Base-by-base conservation (phyloP, 306 rosid genomes). In the Lathyrus tuberosus region DNA sequence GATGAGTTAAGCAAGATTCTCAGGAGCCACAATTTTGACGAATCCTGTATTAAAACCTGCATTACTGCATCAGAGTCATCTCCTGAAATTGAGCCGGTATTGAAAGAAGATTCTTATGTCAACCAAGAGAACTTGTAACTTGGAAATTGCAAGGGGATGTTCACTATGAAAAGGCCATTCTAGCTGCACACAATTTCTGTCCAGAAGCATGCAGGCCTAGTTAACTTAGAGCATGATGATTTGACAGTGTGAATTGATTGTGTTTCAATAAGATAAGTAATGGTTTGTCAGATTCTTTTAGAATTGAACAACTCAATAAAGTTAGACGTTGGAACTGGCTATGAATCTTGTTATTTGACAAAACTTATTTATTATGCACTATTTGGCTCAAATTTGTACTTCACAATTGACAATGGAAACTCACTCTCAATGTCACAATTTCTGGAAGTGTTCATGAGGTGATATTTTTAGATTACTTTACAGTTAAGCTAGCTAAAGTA, bases 1-100 rank as follows among this genome's bases (percentile, higher is more conserved):
- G 92, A 86, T 53, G 79, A 82, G 62, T 83, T 94, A 51, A 46
- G 76, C 62, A 79, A 76, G 80, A 82, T 89, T 89, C 57, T 91
- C 57, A 84, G 84, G 82, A 78, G 62, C 65, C 72, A 69, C 60
- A 74, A 78, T 30, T 41, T 87, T 75, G 86, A 87, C 72, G 76
- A 64, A 78, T 74, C 81, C 60, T 70, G 81, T 83, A 82, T 87
- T 28, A 65, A 76, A 82, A 78, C 77, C 16, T 84, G 80, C 53
- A 41, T 67, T 44, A 73, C 86, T 58, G 82, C 84, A 8, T 85
- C 80, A 4, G 68, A 84, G 41, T 67, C 44, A 15, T 73, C 82
- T 67, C 76, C 71, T 7, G 86, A 71, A 48, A 62, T 69, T 78
- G 56, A 63, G 56, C 79, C 61, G 43, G 76, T 72, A 70, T 67